Evolutionary conservation across 2,329 filamentous ascomycete genomes (phyloP), one percentile per base, ranked within the genome.

Genomic region (Ramularia endophylla): DNA sequence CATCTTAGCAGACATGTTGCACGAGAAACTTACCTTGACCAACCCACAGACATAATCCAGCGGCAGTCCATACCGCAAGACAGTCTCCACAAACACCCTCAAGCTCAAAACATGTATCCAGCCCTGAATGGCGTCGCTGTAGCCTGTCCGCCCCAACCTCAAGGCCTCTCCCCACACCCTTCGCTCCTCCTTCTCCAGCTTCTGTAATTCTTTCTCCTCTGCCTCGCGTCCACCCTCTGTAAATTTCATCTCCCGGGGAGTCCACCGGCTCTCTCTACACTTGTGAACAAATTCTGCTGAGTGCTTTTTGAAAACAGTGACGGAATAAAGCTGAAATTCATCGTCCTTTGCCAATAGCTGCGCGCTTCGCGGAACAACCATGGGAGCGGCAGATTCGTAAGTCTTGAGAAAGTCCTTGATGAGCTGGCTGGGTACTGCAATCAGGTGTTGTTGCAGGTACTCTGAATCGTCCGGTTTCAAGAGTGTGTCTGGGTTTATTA

Each of bases 11-110:
- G n/a, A 17, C 15, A 18, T 18, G 13, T 13, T 1, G 8, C 32
- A 9, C 8, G 15, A 28, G 16, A 13, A n/a, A 48, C 50, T 27
- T 75, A 94, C 89, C 81, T 87, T 83, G 48, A 97, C 72, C 52
- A 95, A 69, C 12, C 82, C 87, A 54, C 83, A 85, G 36, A 94
- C 82, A 65, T 90, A 98, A 55, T 94, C 85, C 50, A 95, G 69
- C 35, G 92, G 92, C 56, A 98, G 66, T 19, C 92, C 92, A 60
- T 98, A 98, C 52, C 92, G 80, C 60, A 98, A 71, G n/a, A 98
- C 92, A 4, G 89, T 95, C 74, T 98, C 92, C 15, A 98, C 92
- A 65, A 97, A 98, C 15, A 97, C 89, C 40, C 92, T 75, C 57
- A 98, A 69, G 5, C 89, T 85, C 58, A 97, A 73, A 19, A 95